Base-by-base conservation (phyloP, 1,284 basidiomycete genomes). In the Cystobasidium slooffiae region DNA sequence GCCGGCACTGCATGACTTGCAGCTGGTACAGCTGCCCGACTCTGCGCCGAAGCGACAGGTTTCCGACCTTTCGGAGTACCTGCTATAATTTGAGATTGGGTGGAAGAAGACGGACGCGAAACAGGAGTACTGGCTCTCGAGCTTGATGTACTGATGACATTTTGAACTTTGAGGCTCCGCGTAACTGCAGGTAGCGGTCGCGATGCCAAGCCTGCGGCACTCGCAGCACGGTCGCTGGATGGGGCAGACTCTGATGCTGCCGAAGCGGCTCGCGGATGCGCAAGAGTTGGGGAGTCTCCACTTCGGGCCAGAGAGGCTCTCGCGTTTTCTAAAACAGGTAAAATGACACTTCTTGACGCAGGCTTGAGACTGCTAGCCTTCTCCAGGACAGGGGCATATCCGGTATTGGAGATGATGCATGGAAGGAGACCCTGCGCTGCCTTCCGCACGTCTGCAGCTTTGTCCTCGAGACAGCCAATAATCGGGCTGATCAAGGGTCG, bases 391-490 rank as follows among this genome's bases (percentile, higher is more conserved):
- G 88, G 88, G 78, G 95, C 92, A 81, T 88, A 93, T 0, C 97
- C 94, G 24, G 89, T 89, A 62, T 85, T 89, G 9, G 86, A 84
- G 63, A 99, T 90, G 66, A 99, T 84, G 62, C 85, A 85, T 0
- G 94, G 94, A 22, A 99, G 83, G 22, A 96, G 83, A 1, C 89
- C 89, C 77, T 92, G 90, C 0, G 95, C 93, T 10, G 88, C 90
- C 83, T 98, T 98, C 75, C 97, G 89, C 6, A 99, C 92, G 78
- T 99, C 96, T 6, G 87, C 88, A 78, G 86, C 96, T 55, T 94
- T 89, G 82, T 99, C 97, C 80, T 99, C 97, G 22, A 99, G 87
- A 77, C 89, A 94, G 8, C 86, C 83, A 14, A 99, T 87, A n/a
- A 94, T 84, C 0, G 89, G 86, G 4, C 86, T 82, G 6, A 88